A percentile compares a stretch with the other conserved stretches of the same genome.
Conservation (phyloP, 805 yeast genomes). For the Candida stauntonica region DNA sequence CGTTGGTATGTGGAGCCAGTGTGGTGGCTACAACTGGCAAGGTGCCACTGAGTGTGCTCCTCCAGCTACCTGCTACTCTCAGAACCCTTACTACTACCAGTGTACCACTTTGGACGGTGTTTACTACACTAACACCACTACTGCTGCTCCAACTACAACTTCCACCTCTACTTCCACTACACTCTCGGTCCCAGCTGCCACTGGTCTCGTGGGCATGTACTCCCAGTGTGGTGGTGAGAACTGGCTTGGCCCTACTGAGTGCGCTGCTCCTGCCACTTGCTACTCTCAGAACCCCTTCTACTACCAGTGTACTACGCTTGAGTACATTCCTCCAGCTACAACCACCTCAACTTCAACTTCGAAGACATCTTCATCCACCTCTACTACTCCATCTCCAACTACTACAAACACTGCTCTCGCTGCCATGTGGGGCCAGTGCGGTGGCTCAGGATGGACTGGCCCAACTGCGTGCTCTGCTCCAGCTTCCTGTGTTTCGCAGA, state of each 20-base stretch:
- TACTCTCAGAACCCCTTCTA: conserved; percentile 22
- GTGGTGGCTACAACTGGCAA: conserved; percentile 10
- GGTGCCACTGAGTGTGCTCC: conserved; percentile 19
- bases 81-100: conserved; percentile 26
- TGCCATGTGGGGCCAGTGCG: too few species aligned
- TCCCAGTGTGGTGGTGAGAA: too few species aligned
- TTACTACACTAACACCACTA: background rate
- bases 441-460: too few species aligned
- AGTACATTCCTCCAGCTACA: background rate
- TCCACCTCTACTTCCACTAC: conserved; percentile 1
- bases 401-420: conserved; percentile 1
- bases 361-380: conserved; percentile 1
- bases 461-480: too few species aligned
- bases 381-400: background rate
- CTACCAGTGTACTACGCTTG: conserved; percentile 22
- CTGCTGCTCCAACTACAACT: background rate
- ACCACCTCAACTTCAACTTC: background rate
- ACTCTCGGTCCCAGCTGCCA: background rate
- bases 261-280: conserved; percentile 25
- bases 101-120: conserved; percentile 18
- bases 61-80: conserved; percentile 22
- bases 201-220: background rate
- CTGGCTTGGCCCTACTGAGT: conserved; percentile 13
- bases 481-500: too few species aligned
- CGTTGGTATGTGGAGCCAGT: conserved; percentile 8